Evolutionary conservation across 2,329 filamentous ascomycete genomes (phyloP), one percentile per base, ranked within the genome.

Genomic region (Cryoendolithus antarcticus): DNA sequence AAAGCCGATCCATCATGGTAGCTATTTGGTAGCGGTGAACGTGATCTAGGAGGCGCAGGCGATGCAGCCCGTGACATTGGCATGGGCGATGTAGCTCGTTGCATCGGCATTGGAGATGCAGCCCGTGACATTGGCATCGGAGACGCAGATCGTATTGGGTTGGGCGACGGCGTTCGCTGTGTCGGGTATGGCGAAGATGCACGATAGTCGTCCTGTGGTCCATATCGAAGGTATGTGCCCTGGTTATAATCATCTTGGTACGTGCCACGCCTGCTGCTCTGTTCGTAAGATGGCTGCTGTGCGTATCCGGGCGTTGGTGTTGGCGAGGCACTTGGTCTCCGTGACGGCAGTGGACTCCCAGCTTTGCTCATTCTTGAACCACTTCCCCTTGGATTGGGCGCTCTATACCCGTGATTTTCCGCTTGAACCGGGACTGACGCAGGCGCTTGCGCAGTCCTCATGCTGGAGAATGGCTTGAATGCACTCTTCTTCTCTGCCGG

Each of bases 401-500:
- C 53, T 28, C 51, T 45, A 13, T 53, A 55, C 3, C 43, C 49
- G 41, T 48, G 44, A 35, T 55, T 51, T 31, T 48, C 36, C 21
- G 47, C 41, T 41, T 46, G 24, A 27, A 27, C 7, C 24, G 24
- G 24, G 24, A 54, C 54, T 10, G 53, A 48, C 6, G 46, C 54
- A 6, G 59, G 59, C 8, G 59, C 52, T 43, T 59, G 56, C 13
- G 63, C 61, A 34, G 64, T 57, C 58, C 69, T 70, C 67, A 71
- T 71, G 34, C 66, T 67, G 35, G 66, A 66, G 44, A 65, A 70
- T 11, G 67, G 66, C 41, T 60, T 58, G 47, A 65, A 66, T 44
- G 59, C 62, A 49, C 54, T 58, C 49, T 60, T 61, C 33, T 51
- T 45, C 42, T 50, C 52, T 55, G 21, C 44, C 9, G 39, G 34